phyloP scores from a whole-genome alignment of 2,329 filamentous ascomycete genomes.

The Penicillium sp. region DNA sequence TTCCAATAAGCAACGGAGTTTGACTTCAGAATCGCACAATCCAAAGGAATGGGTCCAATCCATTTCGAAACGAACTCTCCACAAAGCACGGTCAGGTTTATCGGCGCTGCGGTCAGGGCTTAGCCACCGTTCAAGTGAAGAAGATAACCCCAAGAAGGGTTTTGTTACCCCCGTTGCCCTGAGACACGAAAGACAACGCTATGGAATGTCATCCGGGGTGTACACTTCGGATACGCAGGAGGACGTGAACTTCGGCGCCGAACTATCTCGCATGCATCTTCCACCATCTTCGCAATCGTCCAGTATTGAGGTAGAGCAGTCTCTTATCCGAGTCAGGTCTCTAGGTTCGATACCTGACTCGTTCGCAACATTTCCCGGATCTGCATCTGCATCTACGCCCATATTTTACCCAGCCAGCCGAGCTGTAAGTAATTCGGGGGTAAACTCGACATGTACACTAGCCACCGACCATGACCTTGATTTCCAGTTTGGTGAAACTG shows the following conservation, averaged over 20 bases:
- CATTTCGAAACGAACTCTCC: slow-evolving; percentile 30
- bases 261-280: slow-evolving; percentile 14
- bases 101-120: slow-evolving; percentile 30
- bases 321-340: not conserved
- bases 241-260: slow-evolving; percentile 17
- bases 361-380: not conserved
- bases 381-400: no score
- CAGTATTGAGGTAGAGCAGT: no score
- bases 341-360: not conserved
- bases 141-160: not conserved
- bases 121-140: slow-evolving; percentile 17
- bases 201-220: not conserved
- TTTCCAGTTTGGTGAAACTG: not conserved
- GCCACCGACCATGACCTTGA: not conserved
- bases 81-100: slow-evolving; percentile 33
- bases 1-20: slow-evolving; percentile 11
- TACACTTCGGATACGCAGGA: slow-evolving; percentile 14
- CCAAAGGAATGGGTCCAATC: slow-evolving; percentile 28
- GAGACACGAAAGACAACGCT: not conserved
- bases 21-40: slow-evolving; percentile 15
- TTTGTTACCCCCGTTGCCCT: not conserved
- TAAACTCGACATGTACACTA: not conserved
- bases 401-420: not conserved
- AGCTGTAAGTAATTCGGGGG: not conserved
- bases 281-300: not conserved